Conservation (phyloP, 1,284 basidiomycete genomes). For the Trichosporon ovoides region DNA sequence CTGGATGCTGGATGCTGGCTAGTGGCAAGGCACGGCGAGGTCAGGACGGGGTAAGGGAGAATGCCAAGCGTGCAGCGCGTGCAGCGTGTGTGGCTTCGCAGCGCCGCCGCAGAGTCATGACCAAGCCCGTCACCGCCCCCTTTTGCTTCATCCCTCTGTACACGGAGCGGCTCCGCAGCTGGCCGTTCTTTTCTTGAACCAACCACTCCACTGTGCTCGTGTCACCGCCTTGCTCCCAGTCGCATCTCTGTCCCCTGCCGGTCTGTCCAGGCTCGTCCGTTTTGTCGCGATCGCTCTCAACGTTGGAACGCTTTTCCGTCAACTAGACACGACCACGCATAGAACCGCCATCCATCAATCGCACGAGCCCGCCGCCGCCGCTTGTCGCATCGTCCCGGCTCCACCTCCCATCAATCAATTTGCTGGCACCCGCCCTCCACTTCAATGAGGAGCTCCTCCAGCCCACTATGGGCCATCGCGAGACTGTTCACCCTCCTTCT, state of each 20-base stretch:
- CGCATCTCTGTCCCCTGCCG: background rate
- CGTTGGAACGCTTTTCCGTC: no score
- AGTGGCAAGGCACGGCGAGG: background rate
- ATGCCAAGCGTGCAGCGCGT: background rate
- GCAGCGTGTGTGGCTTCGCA: background rate
- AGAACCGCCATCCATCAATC: no score
- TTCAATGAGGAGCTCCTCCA: conserved; percentile 1
- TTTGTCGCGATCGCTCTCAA: no score
- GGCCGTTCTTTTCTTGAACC: background rate
- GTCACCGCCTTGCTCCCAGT: background rate
- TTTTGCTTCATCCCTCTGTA: background rate
- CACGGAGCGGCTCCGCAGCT: background rate
- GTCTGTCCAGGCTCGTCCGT: background rate
- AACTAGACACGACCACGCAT: no score
- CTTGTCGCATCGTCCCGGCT: background rate
- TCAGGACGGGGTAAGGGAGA: background rate
- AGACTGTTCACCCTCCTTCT: background rate
- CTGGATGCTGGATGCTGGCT: no score
- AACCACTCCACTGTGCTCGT: background rate
- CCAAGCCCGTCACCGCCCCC: conserved; percentile 3
- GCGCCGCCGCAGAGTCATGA: conserved; percentile 2
- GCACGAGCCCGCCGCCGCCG: background rate
- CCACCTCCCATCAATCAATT: background rate
- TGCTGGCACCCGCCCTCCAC: background rate
- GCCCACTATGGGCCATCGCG: background rate